Percentiles rank a stretch among this genome's conserved stretches.
Evolutionary conservation across 352 stramenopile species (phyloP).

Genomic region (Thalassiosira sp.): DNA sequence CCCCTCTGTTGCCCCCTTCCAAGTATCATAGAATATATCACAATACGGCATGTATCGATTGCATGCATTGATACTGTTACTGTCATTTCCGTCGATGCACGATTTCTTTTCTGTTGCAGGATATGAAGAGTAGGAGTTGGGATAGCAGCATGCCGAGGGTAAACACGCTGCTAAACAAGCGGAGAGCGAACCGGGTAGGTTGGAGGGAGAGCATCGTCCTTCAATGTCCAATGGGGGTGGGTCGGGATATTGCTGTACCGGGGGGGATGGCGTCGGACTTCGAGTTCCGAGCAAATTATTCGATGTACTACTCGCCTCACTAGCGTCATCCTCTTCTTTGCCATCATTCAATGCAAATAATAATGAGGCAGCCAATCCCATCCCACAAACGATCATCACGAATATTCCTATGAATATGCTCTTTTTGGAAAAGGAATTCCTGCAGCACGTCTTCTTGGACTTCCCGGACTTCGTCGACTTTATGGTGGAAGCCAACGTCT

Average conservation of each 20-base stretch:
- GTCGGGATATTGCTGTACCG: neutral
- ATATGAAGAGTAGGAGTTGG: neutral
- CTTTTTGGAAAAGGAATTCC: neutral
- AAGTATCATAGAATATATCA: conserved; percentile 41
- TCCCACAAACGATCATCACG: neutral
- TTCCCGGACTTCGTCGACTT: neutral
- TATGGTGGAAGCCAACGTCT: neutral
- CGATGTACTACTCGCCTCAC: neutral
- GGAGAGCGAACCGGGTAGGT: conserved; percentile 27
- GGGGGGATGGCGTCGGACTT: neutral
- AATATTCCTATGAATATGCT: neutral
- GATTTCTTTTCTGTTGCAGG: neutral
- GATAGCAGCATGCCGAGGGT: conserved; percentile 32
- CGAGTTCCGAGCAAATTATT: neutral
- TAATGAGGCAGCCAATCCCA: neutral
- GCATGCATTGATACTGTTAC: conserved; percentile 14
- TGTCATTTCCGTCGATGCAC: conserved; percentile 12
- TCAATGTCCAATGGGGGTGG: conserved; percentile 31
- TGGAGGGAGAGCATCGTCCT: conserved; percentile 37
- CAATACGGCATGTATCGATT: conserved; percentile 31
- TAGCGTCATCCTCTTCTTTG: neutral
- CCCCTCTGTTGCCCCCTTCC: conserved; percentile 24
- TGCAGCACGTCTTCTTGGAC: neutral
- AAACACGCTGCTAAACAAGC: conserved; percentile 26
- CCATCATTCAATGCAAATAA: neutral